Percentiles rank a stretch among this genome's conserved stretches.
Evolutionary conservation across 345 rosid species (phyloP).

Genomic region (Syzygium aromaticum): DNA sequence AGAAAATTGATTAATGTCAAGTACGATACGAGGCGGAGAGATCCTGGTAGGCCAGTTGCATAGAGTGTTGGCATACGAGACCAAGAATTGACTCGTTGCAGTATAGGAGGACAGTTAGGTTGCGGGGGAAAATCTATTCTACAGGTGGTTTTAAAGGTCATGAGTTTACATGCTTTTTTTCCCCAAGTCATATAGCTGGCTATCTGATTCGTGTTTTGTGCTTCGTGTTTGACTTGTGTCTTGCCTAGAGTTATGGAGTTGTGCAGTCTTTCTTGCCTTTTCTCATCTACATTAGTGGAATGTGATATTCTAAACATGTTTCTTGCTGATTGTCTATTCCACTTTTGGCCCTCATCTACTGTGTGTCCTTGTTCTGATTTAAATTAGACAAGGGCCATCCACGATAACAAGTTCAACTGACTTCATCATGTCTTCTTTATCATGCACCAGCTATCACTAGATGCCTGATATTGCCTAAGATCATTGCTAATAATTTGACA

Average conservation of each 20-base stretch:
- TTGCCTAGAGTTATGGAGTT: not conserved
- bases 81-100: not conserved
- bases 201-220: not conserved
- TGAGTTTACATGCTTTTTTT: not conserved
- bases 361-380: not conserved
- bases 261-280: not conserved
- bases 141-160: not conserved
- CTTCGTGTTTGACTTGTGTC: not conserved
- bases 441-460: not conserved
- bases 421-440: not conserved
- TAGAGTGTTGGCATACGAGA: not conserved
- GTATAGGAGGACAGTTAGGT: not conserved
- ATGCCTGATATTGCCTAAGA: not conserved
- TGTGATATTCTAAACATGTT: not conserved
- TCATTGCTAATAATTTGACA: not conserved
- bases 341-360: not conserved
- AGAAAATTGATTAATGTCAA: not conserved
- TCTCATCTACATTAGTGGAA: not conserved
- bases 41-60: not conserved
- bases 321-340: not conserved
- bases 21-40: not conserved
- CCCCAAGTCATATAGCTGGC: not conserved
- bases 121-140: not conserved
- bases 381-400: not conserved
- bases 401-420: not conserved